Conservation (phyloP, 768 basidiomycete genomes). For the Strobilomyces confusus region DNA sequence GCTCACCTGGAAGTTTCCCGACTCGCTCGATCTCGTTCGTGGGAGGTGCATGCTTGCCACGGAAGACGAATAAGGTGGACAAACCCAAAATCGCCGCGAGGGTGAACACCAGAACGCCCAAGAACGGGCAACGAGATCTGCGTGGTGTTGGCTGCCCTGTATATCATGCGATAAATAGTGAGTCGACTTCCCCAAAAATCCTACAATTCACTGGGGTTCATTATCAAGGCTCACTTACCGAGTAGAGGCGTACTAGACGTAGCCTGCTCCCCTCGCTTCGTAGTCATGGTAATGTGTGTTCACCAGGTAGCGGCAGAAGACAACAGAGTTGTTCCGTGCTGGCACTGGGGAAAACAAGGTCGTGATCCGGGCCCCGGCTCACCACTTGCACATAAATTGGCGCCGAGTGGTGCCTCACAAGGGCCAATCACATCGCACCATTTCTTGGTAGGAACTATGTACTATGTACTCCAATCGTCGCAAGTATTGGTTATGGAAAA, state of each 20-base stretch:
- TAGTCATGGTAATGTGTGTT: slow-evolving; percentile 8
- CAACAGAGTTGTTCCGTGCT: neutral
- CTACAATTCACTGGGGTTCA: neutral
- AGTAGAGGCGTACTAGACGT: slow-evolving; percentile 20
- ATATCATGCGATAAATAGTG: neutral
- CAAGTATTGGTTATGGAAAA: too few relatives aligned
- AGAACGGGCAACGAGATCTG: slow-evolving; percentile 3
- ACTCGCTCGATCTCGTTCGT: slow-evolving; percentile 19
- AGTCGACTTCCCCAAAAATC: slow-evolving; percentile 4
- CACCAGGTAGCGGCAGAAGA: neutral
- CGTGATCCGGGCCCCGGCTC: too few relatives aligned
- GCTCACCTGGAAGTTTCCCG: slow-evolving; percentile 36
- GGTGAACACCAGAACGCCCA: slow-evolving; percentile 12
- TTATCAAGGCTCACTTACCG: slow-evolving; percentile 6
- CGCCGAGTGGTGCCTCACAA: too few relatives aligned
- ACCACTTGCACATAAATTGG: neutral
- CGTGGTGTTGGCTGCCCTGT: slow-evolving; percentile 1
- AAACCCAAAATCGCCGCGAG: slow-evolving; percentile 21
- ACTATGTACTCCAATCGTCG: too few relatives aligned
- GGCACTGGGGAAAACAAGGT: neutral
- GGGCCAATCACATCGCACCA: too few relatives aligned
- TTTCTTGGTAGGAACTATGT: neutral
- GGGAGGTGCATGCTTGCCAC: neutral
- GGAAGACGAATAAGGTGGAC: slow-evolving; percentile 12
- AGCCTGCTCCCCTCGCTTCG: neutral